Base-by-base conservation (phyloP, 129 eudicot species). In the Solidago caesia region DNA sequence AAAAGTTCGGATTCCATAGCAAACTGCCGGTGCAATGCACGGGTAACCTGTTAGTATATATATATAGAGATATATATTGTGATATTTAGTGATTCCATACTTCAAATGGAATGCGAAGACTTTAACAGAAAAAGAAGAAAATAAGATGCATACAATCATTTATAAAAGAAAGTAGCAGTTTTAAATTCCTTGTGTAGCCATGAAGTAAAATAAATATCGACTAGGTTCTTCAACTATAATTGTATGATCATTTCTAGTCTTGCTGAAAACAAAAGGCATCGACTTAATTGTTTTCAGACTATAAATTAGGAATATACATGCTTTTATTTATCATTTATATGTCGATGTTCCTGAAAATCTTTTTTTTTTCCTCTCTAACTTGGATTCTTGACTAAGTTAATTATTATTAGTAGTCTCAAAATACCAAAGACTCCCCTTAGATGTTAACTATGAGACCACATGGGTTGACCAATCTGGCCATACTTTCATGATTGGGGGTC, bases 101-200 rank as follows among this genome's bases (percentile, higher is more conserved):
- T 79, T 79, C 47, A 72, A 44, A 67, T 57, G 78, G 53, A 67
- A 58, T 79, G 83, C 73, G 79, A n/a, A 72, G 42, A 16, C 76
- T 48, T 69, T 73, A 73, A 57, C 49, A 56, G 21, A 66, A 72
- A 73, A 72, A 66, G 72, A 71, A 71, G 51, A 72, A 69, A 71
- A 27, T n/a, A 71, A 78, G 82, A 71, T 55, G 67, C 77, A 79
- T 64, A 72, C 81, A 71, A 77, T 51, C 70, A 77, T 70, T 16
- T 68, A 75, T 75, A 61, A 69, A 59, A 77, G 55, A 78, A 52
- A 78, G 75, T 62, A 59, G 71, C 64, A 16, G 45, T 73, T 64
- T 33, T 58, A 79, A 79, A 73, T 79, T 79, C 83, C 46, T 79
- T 79, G 83, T 79, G 83, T 79, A 67, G 79, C 70, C 42, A 79